Evolutionary conservation across 2,329 filamentous ascomycete genomes (phyloP).

Genomic region (Tolypocladium pustulatum): DNA sequence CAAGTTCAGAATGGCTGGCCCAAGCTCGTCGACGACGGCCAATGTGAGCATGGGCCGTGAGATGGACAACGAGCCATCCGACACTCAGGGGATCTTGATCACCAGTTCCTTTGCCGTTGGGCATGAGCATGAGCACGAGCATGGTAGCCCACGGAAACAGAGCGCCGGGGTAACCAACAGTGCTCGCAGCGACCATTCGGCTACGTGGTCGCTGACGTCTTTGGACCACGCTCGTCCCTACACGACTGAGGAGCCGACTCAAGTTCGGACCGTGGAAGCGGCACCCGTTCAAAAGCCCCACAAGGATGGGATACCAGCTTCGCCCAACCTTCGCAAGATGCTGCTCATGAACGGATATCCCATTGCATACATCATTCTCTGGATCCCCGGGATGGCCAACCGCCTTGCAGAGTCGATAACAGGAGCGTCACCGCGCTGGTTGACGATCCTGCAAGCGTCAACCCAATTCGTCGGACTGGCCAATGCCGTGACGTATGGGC

Average conservation of each 20-base stretch:
- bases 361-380: conserved; percentile 25
- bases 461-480: conserved; percentile 26
- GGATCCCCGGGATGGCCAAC: conserved; percentile 26
- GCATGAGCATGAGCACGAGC: conserved; percentile 1
- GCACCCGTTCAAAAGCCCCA: background rate
- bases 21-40: background rate
- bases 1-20: background rate
- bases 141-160: background rate
- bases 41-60: background rate
- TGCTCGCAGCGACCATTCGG: background rate
- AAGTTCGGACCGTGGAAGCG: background rate
- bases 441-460: conserved; percentile 19
- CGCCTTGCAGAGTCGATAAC: conserved; percentile 15
- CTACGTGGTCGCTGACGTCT: background rate
- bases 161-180: background rate
- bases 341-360: conserved; percentile 27
- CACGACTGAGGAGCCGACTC: background rate
- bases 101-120: conserved; percentile 1
- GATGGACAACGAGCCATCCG: background rate
- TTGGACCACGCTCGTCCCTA: background rate
- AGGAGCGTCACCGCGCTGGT: conserved; percentile 10
- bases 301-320: conserved; percentile 2
- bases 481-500: conserved; percentile 26
- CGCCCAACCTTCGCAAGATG: conserved; percentile 16
- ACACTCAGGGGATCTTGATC: conserved; percentile 3